These are phyloP conservation scores for Hippophae rhamnoides DNA, from an alignment of 306 rosid species.

Conservation along the genomic window DNA sequence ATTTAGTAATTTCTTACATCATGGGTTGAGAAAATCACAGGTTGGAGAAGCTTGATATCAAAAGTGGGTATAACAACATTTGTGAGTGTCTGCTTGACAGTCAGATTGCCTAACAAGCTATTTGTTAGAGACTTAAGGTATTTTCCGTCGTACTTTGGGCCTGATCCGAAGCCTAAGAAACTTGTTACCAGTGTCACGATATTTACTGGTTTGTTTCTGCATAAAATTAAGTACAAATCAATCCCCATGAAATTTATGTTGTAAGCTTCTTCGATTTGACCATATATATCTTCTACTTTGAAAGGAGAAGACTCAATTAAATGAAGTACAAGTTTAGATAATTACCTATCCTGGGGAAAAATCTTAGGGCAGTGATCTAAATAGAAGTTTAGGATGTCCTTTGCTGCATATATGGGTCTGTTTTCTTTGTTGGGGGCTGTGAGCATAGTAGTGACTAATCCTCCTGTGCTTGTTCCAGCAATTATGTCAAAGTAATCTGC, in stretches of 20 bases:
- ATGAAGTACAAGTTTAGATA: not conserved
- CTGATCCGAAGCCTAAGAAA: not conserved
- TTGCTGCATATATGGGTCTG: slow-evolving; percentile 29
- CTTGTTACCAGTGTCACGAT: slow-evolving; percentile 1
- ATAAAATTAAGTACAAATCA: not conserved
- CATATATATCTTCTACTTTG: too few relatives aligned
- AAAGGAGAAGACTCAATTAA: not conserved
- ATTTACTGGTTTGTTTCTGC: slow-evolving; percentile 1
- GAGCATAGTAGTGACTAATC: slow-evolving; percentile 37
- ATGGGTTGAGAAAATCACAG: slow-evolving; percentile 30
- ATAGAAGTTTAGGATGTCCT: slow-evolving; percentile 30
- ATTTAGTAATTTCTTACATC: slow-evolving; percentile 17
- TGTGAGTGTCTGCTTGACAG: slow-evolving; percentile 16
- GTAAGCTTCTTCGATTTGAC: not conserved
- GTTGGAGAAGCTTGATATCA: slow-evolving; percentile 37
- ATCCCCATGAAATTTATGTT: too few relatives aligned
- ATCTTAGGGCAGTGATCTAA: slow-evolving; percentile 25
- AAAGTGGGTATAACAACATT: slow-evolving; percentile 32
- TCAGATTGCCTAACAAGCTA: slow-evolving; percentile 19
- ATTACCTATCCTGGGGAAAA: slow-evolving; percentile 28
- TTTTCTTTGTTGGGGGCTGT: slow-evolving; percentile 31
- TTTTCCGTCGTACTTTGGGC: slow-evolving; percentile 27
- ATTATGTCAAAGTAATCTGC: slow-evolving; percentile 32
- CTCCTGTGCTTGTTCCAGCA: slow-evolving; percentile 42
- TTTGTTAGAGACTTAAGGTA: slow-evolving; percentile 11